Base-by-base conservation (phyloP, 768 basidiomycete genomes). In the Saitozyma sp. region DNA sequence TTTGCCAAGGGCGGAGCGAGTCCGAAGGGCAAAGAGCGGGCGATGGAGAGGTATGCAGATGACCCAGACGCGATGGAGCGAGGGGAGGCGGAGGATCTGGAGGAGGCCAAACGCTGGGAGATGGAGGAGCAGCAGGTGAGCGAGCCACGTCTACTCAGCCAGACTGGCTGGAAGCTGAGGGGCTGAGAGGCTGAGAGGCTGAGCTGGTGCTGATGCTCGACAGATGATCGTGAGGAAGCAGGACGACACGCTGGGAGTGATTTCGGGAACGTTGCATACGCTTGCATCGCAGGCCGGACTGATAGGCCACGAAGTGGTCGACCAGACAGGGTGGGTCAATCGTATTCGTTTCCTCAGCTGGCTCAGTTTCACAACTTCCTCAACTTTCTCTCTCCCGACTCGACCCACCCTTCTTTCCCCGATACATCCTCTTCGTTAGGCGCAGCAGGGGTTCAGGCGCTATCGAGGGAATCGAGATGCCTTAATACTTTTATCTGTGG, bases 281-380 rank as follows among this genome's bases (percentile, higher is more conserved):
- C 82, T 99, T 8, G 88, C 88, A 0, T 88, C 90, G 66, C 96
- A 98, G 80, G 96, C 96, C 0, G 89, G 89, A 10, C 82, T 97
- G 40, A 99, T 99, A 87, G 95, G 95, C 0, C 87, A 86, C 61
- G 96, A 99, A 76, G 90, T 98, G 54, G 82, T 78, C 9, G 92
- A 94, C 75, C 96, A 99, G 71, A 90, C 89, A 68, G 91, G 91
- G 95, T 95, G 65, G 65, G 86, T 70, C 9, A n/a, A n/a, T 55
- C 11, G n/a, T 6, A 13, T 9, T 19, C 51, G 16, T 20, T 51
- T 42, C 1, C 7, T 50, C 37, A 57, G 14, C 19, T 42, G 1
- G 3, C 14, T 38, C 37, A 42, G 19, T n/a, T n/a, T n/a, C n/a
- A 2, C 11, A 46, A 16, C 50, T 37, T 29, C 14, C 41, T 11